Percentiles rank a stretch among this genome's conserved stretches.
phyloP scores from a whole-genome alignment of 2,329 filamentous ascomycete genomes.

The Tolypocladium paradoxum region DNA sequence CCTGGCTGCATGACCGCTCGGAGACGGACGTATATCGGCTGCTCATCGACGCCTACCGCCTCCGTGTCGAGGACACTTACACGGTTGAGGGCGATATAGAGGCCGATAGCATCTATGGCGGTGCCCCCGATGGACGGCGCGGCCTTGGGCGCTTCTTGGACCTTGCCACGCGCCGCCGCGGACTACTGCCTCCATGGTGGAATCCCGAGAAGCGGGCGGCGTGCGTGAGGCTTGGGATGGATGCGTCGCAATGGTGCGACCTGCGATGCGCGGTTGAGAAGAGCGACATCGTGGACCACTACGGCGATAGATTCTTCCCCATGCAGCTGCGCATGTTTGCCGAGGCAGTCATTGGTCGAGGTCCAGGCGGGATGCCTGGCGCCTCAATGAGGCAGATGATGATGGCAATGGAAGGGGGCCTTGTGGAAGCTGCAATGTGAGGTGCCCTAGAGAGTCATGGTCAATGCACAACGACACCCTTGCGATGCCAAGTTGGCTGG shows the following conservation, averaged over 20 bases:
- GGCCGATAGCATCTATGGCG: constrained; percentile 18
- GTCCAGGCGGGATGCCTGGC: neutral
- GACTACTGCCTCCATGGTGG: constrained; percentile 26
- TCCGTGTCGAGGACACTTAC: constrained; percentile 29
- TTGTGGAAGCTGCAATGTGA: too few relatives aligned
- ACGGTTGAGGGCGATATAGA: constrained; percentile 14
- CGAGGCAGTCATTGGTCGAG: constrained; percentile 24
- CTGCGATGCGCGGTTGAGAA: constrained; percentile 15
- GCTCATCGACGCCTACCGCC: constrained; percentile 35
- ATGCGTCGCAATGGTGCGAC: constrained; percentile 14
- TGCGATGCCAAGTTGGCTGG: too few relatives aligned
- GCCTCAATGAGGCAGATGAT: neutral
- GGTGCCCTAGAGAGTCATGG: too few relatives aligned
- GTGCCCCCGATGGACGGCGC: constrained; percentile 6
- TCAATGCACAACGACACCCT: too few relatives aligned
- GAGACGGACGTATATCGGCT: constrained; percentile 32
- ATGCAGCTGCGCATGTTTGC: constrained; percentile 40
- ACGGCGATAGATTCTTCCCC: constrained; percentile 30
- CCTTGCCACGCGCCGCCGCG: constrained; percentile 9
- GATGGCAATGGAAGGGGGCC: neutral
- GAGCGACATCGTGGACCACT: constrained; percentile 27
- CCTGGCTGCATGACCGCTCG: constrained; percentile 31
- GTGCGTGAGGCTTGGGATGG: too few relatives aligned
- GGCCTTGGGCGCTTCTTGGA: constrained; percentile 28
- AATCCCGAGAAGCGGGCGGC: constrained; percentile 17